A percentile compares a stretch with the other conserved stretches of the same genome.
Conservation (phyloP, 2,329 filamentous ascomycete genomes). For the Aureobasidium vineae region DNA sequence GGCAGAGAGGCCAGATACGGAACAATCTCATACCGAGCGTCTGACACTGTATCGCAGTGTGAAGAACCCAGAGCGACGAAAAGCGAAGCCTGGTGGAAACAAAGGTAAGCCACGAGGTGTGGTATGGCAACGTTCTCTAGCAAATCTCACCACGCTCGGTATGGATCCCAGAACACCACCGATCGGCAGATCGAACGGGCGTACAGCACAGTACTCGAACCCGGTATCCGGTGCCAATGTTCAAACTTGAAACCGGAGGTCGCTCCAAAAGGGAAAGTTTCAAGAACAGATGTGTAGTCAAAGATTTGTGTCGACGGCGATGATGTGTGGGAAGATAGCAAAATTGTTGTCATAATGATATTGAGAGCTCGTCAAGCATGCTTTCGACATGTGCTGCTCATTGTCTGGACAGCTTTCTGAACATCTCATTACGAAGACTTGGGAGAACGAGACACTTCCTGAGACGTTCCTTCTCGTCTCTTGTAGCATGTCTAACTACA, state of each 20-base stretch:
- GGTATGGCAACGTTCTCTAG: slow-evolving; percentile 8
- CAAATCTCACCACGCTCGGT: background rate
- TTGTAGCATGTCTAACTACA: too few relatives aligned
- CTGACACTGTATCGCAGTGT: background rate
- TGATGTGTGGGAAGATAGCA: too few relatives aligned
- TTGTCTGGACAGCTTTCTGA: background rate
- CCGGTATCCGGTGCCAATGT: slow-evolving; percentile 7
- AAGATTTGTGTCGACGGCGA: background rate
- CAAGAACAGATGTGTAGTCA: background rate
- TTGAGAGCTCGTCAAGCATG: background rate
- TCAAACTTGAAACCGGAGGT: background rate
- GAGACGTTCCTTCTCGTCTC: too few relatives aligned
- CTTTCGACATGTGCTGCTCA: background rate
- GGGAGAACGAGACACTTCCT: background rate
- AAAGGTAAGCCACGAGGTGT: background rate
- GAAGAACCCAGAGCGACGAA: background rate
- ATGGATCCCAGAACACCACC: background rate
- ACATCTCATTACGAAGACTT: background rate
- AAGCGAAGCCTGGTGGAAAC: background rate
- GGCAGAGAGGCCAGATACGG: background rate
- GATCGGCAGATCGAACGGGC: slow-evolving; percentile 16
- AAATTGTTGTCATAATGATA: too few relatives aligned
- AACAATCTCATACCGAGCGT: background rate
- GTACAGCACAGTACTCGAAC: slow-evolving; percentile 1
- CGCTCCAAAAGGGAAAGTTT: background rate